A percentile compares a stretch with the other conserved stretches of the same genome.
Evolutionary conservation across 768 basidiomycete genomes (phyloP).

Genomic region (Cubamyces lactineus): DNA sequence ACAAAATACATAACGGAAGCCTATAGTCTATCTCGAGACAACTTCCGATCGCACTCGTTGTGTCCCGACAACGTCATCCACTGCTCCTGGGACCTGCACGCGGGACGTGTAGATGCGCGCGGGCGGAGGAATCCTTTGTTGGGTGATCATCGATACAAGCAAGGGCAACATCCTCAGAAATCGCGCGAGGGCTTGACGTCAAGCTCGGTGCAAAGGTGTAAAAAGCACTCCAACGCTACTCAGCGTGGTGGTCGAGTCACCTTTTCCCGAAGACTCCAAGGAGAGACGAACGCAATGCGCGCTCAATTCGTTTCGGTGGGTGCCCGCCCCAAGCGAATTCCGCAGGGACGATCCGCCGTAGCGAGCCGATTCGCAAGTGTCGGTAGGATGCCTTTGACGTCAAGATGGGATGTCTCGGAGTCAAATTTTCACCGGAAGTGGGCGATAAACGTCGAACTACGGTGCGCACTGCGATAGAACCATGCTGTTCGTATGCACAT

Average conservation of each 20-base stretch:
- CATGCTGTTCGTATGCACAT: too few relatives aligned
- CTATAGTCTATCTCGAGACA: slow-evolving; percentile 19
- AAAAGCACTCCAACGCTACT: neutral
- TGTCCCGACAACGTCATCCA: neutral
- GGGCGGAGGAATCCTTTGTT: too few relatives aligned
- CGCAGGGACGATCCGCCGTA: slow-evolving; percentile 10
- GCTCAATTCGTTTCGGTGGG: neutral
- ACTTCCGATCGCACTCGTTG: neutral
- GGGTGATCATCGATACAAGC: too few relatives aligned
- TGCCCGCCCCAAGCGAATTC: neutral
- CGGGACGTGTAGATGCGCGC: too few relatives aligned
- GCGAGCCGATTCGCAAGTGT: neutral
- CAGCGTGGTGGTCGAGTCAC: neutral
- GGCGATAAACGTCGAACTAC: too few relatives aligned
- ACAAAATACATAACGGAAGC: slow-evolving; percentile 22
- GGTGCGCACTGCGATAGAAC: too few relatives aligned
- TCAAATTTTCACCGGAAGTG: too few relatives aligned
- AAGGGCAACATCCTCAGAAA: too few relatives aligned
- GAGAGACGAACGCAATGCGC: neutral
- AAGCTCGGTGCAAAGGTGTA: neutral
- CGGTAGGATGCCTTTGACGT: slow-evolving; percentile 8
- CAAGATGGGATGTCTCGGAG: slow-evolving; percentile 3
- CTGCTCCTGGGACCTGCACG: neutral
- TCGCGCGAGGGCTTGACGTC: neutral
- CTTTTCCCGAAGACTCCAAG: neutral